These are phyloP conservation scores for Rasamsonia emersonii DNA, from an alignment of 2,329 filamentous ascomycete genomes.

Conservation along the genomic window DNA sequence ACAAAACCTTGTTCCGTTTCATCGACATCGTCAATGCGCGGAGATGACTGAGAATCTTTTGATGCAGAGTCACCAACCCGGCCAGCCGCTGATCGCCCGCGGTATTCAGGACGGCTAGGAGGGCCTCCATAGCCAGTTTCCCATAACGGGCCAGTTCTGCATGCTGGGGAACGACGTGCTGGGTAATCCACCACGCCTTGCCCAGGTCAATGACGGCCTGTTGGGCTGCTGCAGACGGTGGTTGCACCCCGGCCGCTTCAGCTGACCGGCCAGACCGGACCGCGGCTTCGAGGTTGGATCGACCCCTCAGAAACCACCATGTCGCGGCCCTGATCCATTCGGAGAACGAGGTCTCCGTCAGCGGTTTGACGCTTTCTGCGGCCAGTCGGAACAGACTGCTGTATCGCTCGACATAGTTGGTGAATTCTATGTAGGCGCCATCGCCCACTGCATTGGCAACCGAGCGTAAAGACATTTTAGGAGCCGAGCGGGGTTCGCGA, in stretches of 20 bases:
- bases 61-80: conserved; percentile 42
- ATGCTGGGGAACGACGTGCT: conserved; percentile 31
- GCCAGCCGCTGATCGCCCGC: conserved; percentile 38
- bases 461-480: conserved; percentile 27
- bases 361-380: conserved; percentile 61
- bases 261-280: conserved; percentile 51
- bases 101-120: conserved; percentile 33
- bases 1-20: conserved; percentile 72
- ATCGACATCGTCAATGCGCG: conserved; percentile 72
- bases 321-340: conserved; percentile 64
- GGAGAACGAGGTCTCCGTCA: conserved; percentile 53
- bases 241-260: conserved; percentile 1
- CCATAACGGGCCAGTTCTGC: conserved; percentile 32
- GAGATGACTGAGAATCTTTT: conserved; percentile 55
- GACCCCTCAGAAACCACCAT: conserved; percentile 87
- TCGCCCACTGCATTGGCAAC: conserved; percentile 44
- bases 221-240: conserved; percentile 41
- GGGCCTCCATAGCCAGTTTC: conserved; percentile 28
- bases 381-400: conserved; percentile 69
- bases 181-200: conserved; percentile 74
- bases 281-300: conserved; percentile 62
- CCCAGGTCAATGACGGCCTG: conserved; percentile 81
- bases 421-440: conserved; percentile 62
- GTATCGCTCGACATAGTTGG: conserved; percentile 61
- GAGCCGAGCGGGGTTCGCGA: conserved; percentile 12